Base-by-base conservation (phyloP, 192 early-diverging fungal genomes). In the Backusella psychrophila region DNA sequence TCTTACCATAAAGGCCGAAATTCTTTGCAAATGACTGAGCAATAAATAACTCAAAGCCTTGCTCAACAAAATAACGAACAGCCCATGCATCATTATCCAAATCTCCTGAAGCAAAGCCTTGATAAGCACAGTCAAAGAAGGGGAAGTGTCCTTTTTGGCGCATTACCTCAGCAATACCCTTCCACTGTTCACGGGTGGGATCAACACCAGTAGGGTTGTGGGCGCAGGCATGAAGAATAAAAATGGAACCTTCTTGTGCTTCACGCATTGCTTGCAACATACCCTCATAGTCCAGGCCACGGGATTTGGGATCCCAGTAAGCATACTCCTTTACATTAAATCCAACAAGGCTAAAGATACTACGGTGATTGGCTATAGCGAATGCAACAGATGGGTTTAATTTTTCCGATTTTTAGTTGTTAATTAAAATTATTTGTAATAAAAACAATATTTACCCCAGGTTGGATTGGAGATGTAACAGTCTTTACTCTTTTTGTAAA, bases 151-250 rank as follows among this genome's bases (percentile, higher is more conserved):
- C 53, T 19, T 77, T 53, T 75, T 84, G 88, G 38, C 85, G 83
- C 83, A 96, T 92, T 14, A 95, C 90, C 33, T 92, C 90, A 21
- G 97, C 96, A 73, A 99, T 97, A 63, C 85, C 80, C 82, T 90
- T 91, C 98, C 98, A 99, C 82, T 99, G 94, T 66, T 93, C 95
- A 33, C 88, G 86, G 1, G 97, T 95, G 34, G 98, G 98, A 81
- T 99, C 98, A 59, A 99, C 96, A 80, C 98, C 98, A 0, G 98
- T 99, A 46, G 98, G 98, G 88, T 99, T 99, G 87, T 99, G 98
- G 23, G 98, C 98, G 76, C 98, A 99, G 11, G 96, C 94, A 85
- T 99, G 98, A 31, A 99, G 82, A 67, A 98, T 82, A 69, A 99
- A 82, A 75, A 98, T 94, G 31, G 95, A 96, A 41, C 91, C 89